Evolutionary conservation across 2,329 filamentous ascomycete species (phyloP), one percentile per base, ranked within the genome.

Genomic region (Diplodia mutila): DNA sequence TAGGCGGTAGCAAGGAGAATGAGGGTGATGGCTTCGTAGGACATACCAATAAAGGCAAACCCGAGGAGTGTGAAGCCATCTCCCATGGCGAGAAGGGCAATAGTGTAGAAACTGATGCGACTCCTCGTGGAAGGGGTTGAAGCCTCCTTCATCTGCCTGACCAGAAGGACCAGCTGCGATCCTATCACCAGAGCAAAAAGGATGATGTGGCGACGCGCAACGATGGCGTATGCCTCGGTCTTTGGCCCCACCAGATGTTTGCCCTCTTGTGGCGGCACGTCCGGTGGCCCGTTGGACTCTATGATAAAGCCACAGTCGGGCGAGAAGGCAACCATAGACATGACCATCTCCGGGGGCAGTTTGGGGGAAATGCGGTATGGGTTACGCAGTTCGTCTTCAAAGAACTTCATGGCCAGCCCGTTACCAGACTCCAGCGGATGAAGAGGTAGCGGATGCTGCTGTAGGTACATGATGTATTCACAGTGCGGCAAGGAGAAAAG

Each of bases 391-490:
- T 90, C 88, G 42, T 83, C 75, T 71, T 90, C 88, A 21, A 89
- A 82, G 72, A 81, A 82, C 37, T 82, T 77, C 63, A 87, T 75
- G 34, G 83, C 71, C 5, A 73, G 55, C 11, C 21, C 29, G 14
- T 64, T 67, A 3, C 39, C 66, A 37, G 59, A 29, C 29, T 63
- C 59, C 1, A 42, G 27, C 23, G 27, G 46, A 25, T 25, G 12
- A 66, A 72, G 75, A 6, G 68, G 61, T 65, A 72, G 63, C 1
- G 88, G 87, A 69, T 91, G 85, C 49, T 94, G 85, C 76, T 98
- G 95, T 34, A 94, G 82, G 77, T 94, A 98, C 66, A 97, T 82
- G 61, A 99, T 82, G 74, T 93, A 93, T 78, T 99, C 95, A 83
- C 95, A 99, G 72, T 92, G 91, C 0, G 93, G 92, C 39, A 85